Percentiles rank a stretch among this genome's conserved stretches.
Evolutionary conservation across 352 stramenopile genomes (phyloP).

Genomic region (Phytopythium helicoides): DNA sequence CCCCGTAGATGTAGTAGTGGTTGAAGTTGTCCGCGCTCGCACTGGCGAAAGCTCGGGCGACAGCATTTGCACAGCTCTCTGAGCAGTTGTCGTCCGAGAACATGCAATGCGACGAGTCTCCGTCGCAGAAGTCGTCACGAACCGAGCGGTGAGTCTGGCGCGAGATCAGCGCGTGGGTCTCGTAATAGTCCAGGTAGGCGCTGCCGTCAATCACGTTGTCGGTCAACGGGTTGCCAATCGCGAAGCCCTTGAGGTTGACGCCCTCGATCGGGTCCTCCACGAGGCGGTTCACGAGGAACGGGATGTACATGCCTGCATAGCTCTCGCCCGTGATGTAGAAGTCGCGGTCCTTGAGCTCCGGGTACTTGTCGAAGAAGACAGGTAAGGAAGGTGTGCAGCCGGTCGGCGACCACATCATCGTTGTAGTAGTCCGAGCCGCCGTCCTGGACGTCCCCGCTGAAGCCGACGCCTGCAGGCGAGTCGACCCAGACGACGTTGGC

Average conservation of each 20-base stretch:
- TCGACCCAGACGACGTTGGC: slow-evolving; percentile 80
- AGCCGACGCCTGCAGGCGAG: slow-evolving; percentile 70
- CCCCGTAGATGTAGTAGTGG: slow-evolving; percentile 82
- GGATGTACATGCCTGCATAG: slow-evolving; percentile 91
- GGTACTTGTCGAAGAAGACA: slow-evolving; percentile 71
- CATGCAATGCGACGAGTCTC: slow-evolving; percentile 54
- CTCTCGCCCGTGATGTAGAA: slow-evolving; percentile 86
- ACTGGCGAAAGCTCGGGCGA: slow-evolving; percentile 35
- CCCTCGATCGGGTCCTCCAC: slow-evolving; percentile 54
- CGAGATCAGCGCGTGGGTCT: slow-evolving; percentile 83
- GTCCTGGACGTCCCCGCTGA: slow-evolving; percentile 54
- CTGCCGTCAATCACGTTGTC: slow-evolving; percentile 58
- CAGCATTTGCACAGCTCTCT: slow-evolving; percentile 68
- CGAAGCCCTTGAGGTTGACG: slow-evolving; percentile 76
- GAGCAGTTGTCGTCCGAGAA: slow-evolving; percentile 51
- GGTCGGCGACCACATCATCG: slow-evolving; percentile 72
- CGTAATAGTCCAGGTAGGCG: slow-evolving; percentile 84
- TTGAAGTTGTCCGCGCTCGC: slow-evolving; percentile 46
- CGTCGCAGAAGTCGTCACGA: slow-evolving; percentile 43
- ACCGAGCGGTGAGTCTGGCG: slow-evolving; percentile 71
- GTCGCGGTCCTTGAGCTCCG: slow-evolving; percentile 62
- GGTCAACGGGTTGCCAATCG: slow-evolving; percentile 76
- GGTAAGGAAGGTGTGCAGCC: slow-evolving; percentile 65
- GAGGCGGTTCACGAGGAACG: slow-evolving; percentile 75
- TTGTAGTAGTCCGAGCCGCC: slow-evolving; percentile 76